phyloP scores from a whole-genome alignment of 371 early-diverging fungal genomes.

The Amoeboaphelidium protococcarum region DNA sequence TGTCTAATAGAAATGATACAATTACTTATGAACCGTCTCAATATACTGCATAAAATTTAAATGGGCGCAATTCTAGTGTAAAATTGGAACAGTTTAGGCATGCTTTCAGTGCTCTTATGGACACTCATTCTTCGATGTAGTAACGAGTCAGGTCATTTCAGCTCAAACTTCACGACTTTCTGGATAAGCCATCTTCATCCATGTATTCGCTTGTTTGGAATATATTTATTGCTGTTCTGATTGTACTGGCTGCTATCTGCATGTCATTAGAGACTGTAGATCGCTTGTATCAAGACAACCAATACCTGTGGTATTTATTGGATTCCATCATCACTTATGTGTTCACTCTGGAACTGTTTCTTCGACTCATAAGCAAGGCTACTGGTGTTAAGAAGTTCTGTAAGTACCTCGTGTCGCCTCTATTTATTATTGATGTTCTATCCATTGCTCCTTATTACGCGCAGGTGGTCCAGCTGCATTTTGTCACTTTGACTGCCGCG shows the following conservation, averaged over 20 bases:
- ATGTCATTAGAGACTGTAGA: neutral
- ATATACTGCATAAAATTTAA: no score
- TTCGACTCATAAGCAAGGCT: neutral
- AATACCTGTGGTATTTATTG: neutral
- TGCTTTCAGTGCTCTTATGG: no score
- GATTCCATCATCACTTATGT: neutral
- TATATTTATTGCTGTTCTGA: neutral
- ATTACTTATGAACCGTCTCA: no score
- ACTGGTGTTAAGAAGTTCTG: neutral
- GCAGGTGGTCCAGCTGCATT: neutral
- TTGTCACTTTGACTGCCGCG: neutral
- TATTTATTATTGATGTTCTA: neutral
- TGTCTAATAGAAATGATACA: no score
- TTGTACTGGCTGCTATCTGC: neutral
- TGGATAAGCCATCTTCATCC: neutral
- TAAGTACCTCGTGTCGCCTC: neutral
- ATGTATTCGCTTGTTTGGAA: neutral
- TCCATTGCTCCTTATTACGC: neutral
- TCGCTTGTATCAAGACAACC: neutral
- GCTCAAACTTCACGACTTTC: neutral
- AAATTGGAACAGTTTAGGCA: no score
- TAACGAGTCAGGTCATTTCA: neutral
- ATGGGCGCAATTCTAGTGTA: no score
- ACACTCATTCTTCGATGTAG: no score
- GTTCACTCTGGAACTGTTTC: neutral